Conservation (phyloP, 2,329 filamentous ascomycete genomes). For the Diplodia mutila region DNA sequence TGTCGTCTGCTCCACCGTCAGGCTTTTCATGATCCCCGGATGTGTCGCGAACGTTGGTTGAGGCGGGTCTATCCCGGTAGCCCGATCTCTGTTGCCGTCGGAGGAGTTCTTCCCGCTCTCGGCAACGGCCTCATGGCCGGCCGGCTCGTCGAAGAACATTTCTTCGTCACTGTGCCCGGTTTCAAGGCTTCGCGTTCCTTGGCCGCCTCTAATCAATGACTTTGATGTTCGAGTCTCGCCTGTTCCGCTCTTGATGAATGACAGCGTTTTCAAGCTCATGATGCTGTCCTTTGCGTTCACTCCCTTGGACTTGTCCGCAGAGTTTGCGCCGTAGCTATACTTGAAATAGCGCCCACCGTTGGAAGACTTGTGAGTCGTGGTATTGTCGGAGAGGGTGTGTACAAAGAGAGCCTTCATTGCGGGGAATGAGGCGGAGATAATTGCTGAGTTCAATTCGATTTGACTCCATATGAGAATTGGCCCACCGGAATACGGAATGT, state of each 20-base stretch:
- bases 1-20: constrained; percentile 17
- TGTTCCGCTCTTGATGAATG: not conserved
- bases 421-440: constrained; percentile 51
- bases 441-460: constrained; percentile 53
- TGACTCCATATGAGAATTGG: constrained; percentile 50
- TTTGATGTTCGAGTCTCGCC: not conserved
- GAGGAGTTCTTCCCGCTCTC: constrained; percentile 2
- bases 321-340: constrained; percentile 19
- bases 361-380: not conserved
- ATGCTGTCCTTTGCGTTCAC: constrained; percentile 10
- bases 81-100: not conserved
- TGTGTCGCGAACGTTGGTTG: constrained; percentile 3
- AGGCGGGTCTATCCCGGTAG: not conserved
- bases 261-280: constrained; percentile 12
- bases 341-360: constrained; percentile 14
- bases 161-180: constrained; percentile 8
- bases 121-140: not conserved
- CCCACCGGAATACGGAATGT: constrained; percentile 34
- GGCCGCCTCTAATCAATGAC: not conserved
- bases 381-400: constrained; percentile 11
- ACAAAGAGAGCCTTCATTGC: constrained; percentile 49
- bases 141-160: constrained; percentile 20
- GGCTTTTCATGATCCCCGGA: constrained; percentile 11
- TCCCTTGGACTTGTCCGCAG: not conserved
- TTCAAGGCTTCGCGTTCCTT: not conserved